A percentile compares a stretch with the other conserved stretches of the same genome.
Evolutionary conservation across 2,329 filamentous ascomycete species (phyloP).

Genomic region (Cercospora canescens): DNA sequence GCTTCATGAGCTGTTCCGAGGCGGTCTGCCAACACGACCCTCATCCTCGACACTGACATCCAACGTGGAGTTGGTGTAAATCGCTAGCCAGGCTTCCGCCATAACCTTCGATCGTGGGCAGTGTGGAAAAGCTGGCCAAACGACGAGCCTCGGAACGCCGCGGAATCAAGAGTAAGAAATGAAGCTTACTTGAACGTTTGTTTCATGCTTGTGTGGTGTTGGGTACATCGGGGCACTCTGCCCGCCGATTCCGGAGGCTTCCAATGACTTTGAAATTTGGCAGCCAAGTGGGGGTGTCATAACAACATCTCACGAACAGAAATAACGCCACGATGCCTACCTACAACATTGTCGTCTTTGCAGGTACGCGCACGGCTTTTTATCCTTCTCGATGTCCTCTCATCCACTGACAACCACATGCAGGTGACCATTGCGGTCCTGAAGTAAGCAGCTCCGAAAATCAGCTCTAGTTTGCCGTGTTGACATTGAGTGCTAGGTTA

Average conservation of each 20-base stretch:
- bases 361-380: constrained; percentile 14
- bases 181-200: neutral
- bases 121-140: neutral
- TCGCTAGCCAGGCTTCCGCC: neutral
- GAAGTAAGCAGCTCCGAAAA: constrained; percentile 60
- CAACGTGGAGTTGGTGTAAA: neutral
- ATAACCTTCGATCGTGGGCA: neutral
- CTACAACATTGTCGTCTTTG: constrained; percentile 31
- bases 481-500: constrained; percentile 57
- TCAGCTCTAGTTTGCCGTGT: neutral
- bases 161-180: neutral
- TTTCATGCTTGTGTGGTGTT: neutral
- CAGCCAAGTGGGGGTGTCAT: neutral
- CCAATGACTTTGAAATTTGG: neutral
- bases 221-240: neutral
- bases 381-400: neutral
- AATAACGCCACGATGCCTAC: constrained; percentile 23
- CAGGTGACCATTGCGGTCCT: constrained; percentile 75
- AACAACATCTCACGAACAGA: neutral
- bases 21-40: neutral
- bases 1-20: neutral
- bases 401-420: neutral
- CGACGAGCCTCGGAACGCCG: neutral
- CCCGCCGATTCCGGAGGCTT: constrained; percentile 7
- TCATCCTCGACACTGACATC: neutral